These are phyloP conservation scores for Suhomyces canberraensis DNA, from an alignment of 805 yeast species.

Conservation along the genomic window DNA sequence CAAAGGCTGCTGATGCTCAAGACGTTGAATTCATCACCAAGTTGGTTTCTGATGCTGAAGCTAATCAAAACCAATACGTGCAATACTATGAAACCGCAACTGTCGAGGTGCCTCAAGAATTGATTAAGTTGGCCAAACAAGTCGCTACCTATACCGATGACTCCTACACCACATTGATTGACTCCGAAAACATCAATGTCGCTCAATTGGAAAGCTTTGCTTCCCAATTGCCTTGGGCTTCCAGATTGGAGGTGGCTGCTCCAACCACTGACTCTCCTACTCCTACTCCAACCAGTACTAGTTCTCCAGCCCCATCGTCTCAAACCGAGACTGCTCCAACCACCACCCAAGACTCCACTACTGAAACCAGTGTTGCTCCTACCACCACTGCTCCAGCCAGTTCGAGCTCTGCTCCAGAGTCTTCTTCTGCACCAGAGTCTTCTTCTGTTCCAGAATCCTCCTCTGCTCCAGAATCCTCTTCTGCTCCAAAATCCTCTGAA, in stretches of 20 bases:
- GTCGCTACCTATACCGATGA: slow-evolving; percentile 34
- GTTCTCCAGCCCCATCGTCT: slow-evolving; percentile 3
- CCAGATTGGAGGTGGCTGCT: slow-evolving; percentile 8
- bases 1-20: slow-evolving; percentile 16
- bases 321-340: slow-evolving; percentile 9
- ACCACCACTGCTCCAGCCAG: slow-evolving; percentile 9
- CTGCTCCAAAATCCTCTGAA: not conserved
- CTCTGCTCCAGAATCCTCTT: slow-evolving; percentile 1
- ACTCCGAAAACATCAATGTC: slow-evolving; percentile 8
- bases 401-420: slow-evolving; percentile 10
- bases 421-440: slow-evolving; percentile 17
- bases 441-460: slow-evolving; percentile 7
- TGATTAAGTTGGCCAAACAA: slow-evolving; percentile 25
- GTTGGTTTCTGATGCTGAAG: slow-evolving; percentile 11
- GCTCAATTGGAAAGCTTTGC: slow-evolving; percentile 10
- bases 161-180: slow-evolving; percentile 32
- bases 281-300: slow-evolving; percentile 1
- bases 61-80: slow-evolving; percentile 10
- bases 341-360: slow-evolving; percentile 11
- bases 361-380: too few relatives aligned
- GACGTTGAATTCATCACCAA: slow-evolving; percentile 12
- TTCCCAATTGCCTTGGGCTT: slow-evolving; percentile 12
- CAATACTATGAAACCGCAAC: slow-evolving; percentile 24
- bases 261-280: slow-evolving; percentile 11
- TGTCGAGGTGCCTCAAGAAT: slow-evolving; percentile 22